Evolutionary conservation across 768 basidiomycete species (phyloP).

Genomic region (Tulasnella calospora): DNA sequence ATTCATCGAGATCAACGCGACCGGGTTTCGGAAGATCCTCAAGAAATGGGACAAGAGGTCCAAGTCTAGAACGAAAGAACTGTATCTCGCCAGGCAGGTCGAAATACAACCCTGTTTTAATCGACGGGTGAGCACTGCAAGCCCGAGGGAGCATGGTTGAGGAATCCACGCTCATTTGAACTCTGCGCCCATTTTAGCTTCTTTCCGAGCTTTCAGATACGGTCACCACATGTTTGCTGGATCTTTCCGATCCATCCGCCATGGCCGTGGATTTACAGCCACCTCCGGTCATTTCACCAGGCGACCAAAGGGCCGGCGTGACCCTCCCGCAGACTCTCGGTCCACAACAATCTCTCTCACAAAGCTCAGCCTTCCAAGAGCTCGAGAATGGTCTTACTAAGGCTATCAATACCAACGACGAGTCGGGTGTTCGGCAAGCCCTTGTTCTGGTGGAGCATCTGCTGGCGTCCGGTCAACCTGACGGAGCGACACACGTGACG

Average conservation of each 20-base stretch:
- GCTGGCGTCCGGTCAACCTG: slow-evolving; percentile 55
- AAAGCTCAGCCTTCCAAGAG: slow-evolving; percentile 60
- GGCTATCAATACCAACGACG: slow-evolving; percentile 61
- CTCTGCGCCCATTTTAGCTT: slow-evolving; percentile 52
- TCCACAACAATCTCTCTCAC: neutral
- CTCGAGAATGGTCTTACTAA: slow-evolving; percentile 82
- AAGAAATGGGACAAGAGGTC: slow-evolving; percentile 99
- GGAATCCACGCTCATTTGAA: neutral
- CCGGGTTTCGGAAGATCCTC: slow-evolving; percentile 92
- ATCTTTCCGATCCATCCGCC: slow-evolving; percentile 54
- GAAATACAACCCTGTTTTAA: slow-evolving; percentile 99
- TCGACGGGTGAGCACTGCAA: slow-evolving; percentile 58
- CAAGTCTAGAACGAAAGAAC: slow-evolving; percentile 90
- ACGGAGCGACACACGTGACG: slow-evolving; percentile 62
- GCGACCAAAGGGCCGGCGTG: slow-evolving; percentile 35
- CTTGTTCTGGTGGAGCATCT: slow-evolving; percentile 60
- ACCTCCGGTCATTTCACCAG: slow-evolving; percentile 40
- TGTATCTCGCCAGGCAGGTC: slow-evolving; percentile 92
- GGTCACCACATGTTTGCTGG: slow-evolving; percentile 75
- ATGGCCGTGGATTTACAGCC: neutral
- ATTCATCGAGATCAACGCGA: slow-evolving; percentile 96
- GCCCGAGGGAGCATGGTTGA: neutral
- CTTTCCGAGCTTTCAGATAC: slow-evolving; percentile 94
- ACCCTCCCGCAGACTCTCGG: slow-evolving; percentile 13
- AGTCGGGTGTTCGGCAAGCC: slow-evolving; percentile 59